Percentiles rank a stretch among this genome's conserved stretches.
Evolutionary conservation across 2,329 filamentous ascomycete species (phyloP).

Genomic region (Ophiostoma himal-ulmi): DNA sequence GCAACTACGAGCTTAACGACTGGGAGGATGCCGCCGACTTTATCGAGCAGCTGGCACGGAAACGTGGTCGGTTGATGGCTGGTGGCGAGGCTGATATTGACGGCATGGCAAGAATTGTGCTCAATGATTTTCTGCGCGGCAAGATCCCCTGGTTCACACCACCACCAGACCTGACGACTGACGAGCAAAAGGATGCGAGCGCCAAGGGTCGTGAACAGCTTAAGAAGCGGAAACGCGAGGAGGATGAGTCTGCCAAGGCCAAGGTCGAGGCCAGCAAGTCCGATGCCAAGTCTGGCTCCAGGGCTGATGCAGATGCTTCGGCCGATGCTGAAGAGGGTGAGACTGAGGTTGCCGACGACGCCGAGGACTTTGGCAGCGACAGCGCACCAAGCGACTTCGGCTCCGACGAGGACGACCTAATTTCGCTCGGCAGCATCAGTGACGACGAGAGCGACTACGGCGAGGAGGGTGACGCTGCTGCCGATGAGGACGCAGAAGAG

Average conservation of each 20-base stretch:
- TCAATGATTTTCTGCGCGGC: conserved; percentile 92
- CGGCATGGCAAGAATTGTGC: conserved; percentile 90
- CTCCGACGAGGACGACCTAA: conserved; percentile 24
- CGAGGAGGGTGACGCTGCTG: conserved; percentile 14
- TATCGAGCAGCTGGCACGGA: conserved; percentile 78
- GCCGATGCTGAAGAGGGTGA: conserved; percentile 34
- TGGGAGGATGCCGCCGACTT: conserved; percentile 76
- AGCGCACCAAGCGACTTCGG: conserved; percentile 33
- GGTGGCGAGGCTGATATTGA: conserved; percentile 94
- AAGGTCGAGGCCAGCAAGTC: conserved; percentile 50
- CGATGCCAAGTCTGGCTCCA: conserved; percentile 37
- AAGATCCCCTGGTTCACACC: conserved; percentile 96
- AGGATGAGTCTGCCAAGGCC: conserved; percentile 31
- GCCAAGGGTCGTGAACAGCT: conserved; percentile 79
- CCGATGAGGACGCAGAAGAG: conserved; percentile 12
- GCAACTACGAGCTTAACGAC: conserved; percentile 82
- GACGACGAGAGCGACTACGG: conserved; percentile 25
- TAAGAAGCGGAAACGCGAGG: conserved; percentile 65
- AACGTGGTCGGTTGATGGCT: conserved; percentile 69
- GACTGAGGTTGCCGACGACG: conserved; percentile 61
- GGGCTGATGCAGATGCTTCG: conserved; percentile 56
- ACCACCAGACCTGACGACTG: conserved; percentile 56
- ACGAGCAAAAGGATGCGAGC: conserved; percentile 40
- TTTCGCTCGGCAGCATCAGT: conserved; percentile 26
- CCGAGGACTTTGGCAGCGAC: conserved; percentile 44